Percentiles rank a stretch among this genome's conserved stretches.
These are phyloP conservation scores for Meredithiella fracta DNA, from an alignment of 2,329 filamentous ascomycete genomes.

Conservation along the genomic window DNA sequence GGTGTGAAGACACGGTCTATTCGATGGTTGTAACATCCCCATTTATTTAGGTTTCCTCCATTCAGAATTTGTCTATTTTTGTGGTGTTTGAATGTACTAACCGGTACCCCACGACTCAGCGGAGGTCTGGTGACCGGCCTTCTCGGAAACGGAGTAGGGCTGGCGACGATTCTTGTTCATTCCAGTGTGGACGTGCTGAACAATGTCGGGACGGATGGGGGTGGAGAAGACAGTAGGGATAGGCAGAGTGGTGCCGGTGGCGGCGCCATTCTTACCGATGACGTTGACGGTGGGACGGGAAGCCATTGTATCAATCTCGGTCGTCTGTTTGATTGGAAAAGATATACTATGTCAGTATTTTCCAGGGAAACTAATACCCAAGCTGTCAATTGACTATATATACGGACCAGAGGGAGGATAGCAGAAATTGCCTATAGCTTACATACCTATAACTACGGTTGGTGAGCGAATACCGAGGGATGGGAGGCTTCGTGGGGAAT, in stretches of 20 bases:
- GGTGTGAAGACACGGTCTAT: too few relatives aligned
- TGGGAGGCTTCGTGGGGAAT: conserved; percentile 12
- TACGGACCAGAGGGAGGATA: not conserved
- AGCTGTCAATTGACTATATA: not conserved
- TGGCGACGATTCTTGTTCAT: conserved; percentile 99
- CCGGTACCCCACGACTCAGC: conserved; percentile 99
- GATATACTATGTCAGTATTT: conserved; percentile 9
- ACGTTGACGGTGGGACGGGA: conserved; percentile 95
- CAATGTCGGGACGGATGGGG: conserved; percentile 97
- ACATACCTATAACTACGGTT: conserved; percentile 14
- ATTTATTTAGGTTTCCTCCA: not conserved
- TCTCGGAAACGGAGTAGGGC: conserved; percentile 98
- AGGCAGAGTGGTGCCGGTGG: conserved; percentile 75
- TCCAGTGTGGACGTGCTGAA: conserved; percentile 96
- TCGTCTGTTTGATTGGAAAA: conserved; percentile 19
- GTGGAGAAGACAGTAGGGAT: conserved; percentile 93
- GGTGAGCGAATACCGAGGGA: conserved; percentile 13
- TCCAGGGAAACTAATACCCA: not conserved
- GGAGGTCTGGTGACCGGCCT: conserved; percentile 99
- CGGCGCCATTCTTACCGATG: conserved; percentile 87
- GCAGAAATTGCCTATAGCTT: not conserved
- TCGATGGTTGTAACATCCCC: not conserved
- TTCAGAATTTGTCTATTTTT: not conserved
- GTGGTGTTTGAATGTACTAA: conserved; percentile 35
- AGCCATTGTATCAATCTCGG: conserved; percentile 51